Evolutionary conservation across 495 filamentous ascomycete genomes (phyloP), one percentile per base, ranked within the genome.

Genomic region (Talaromyces proteolyticus): DNA sequence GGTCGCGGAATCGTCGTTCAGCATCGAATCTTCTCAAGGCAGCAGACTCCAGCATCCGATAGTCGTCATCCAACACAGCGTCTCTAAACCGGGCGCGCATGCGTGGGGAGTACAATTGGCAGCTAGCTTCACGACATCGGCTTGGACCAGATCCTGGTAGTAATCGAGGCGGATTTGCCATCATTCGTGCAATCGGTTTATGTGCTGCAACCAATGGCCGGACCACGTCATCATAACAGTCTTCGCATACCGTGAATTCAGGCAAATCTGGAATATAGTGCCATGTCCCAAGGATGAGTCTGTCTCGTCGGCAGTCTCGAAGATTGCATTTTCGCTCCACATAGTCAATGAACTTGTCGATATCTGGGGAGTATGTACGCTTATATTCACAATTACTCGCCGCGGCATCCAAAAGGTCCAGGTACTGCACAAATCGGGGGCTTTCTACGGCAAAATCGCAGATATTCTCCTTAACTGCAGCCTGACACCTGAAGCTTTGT

Each of bases 51-150:
- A 88, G 59, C 47, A 69, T 74, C 6, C 60, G 56, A 34, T 80
- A 65, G 55, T 91, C 86, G 40, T 79, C 70, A 16, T 74, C 73
- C 49, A 68, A 54, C 43, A 84, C 76, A 2, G 84, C 82, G 17
- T 77, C 70, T 16, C 62, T 57, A 59, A 89, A 89, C 7, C 83
- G 71, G 1, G 72, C 65, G 37, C 87, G 74, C 83, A 91, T 91
- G n/a, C 82, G 77, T 8, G 74, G 65, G n/a, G 83, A 86, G 53
- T 87, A 91, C 6, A 91, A 67, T 64, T 88, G 85, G 56, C 88
- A 93, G 17, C 74, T 76, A 0, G 75, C 80, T 29, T 79, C 67
- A 3, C 74, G 67, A 18, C 63, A 64, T 4, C 60, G 62, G 47
- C 76, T 67, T 22, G 72, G 68, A 18, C 62, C 64, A 46, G 77